Evolutionary conservation across 352 stramenopile species (phyloP), one percentile per base, ranked within the genome.

Genomic region (Phytophthora multivora): DNA sequence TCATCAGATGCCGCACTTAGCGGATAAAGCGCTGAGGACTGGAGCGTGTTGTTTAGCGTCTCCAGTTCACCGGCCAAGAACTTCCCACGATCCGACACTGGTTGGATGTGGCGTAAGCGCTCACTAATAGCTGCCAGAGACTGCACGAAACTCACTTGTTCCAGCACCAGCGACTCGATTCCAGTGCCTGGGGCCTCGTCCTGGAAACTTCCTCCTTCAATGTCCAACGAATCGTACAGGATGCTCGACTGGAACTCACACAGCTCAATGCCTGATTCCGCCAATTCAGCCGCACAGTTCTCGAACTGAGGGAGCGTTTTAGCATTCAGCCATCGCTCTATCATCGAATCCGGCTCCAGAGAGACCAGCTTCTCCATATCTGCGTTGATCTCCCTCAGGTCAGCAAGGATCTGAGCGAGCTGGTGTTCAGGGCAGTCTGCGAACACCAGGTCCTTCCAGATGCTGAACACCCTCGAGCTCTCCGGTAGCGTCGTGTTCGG

Each of bases 121-220:
- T 93, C 84, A 43, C 81, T 90, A 41, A 93, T 93, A 0, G 73
- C 80, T 2, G 80, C 81, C 3, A 92, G 50, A 4, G 77, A 88
- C 64, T 92, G 75, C 28, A 92, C 83, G 43, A 92, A 92, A 16
- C 69, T 74, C 31, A 92, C 83, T 72, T 92, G 83, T 33, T 92
- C 80, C 1, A 88, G 73, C 16, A 92, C 79, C 8, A 92, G 55
- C n/a, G 75, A 68, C 23, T 92, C 77, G 15, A 92, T 63, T 3
- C 73, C 68, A 10, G 51, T 52, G 15, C 60, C 55, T 38, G 36
- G 53, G 4, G 36, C 30, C 16, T 63, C 58, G 9, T 65, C 36
- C 9, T 28, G 49, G 7, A 63, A 11, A 8, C 25, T 53, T 25
- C 51, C 62, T 10, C 59, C 61, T 4, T 75, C 65, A 12, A 86